A percentile compares a stretch with the other conserved stretches of the same genome.
Conservation (phyloP, 2,329 filamentous ascomycete genomes). For the Colletotrichum limetticola region DNA sequence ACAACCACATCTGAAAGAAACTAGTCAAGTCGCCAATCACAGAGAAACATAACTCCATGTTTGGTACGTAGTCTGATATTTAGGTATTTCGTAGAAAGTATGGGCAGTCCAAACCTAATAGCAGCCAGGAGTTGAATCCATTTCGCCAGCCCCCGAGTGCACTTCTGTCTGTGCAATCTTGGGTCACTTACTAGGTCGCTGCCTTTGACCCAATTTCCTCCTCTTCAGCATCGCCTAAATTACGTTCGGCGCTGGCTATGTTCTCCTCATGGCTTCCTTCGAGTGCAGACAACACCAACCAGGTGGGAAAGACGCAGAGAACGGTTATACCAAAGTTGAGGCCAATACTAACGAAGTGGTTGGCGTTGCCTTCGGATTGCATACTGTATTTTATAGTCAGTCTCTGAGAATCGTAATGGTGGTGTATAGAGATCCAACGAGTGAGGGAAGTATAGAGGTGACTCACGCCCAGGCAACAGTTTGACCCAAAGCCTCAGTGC, state of each 20-base stretch:
- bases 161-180: background rate
- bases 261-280: slow-evolving; percentile 9
- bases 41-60: background rate
- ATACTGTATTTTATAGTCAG: background rate
- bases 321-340: slow-evolving; percentile 19
- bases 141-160: background rate
- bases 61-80: background rate
- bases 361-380: slow-evolving; percentile 24
- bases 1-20: too few relatives aligned
- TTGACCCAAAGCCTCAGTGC: slow-evolving; percentile 13
- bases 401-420: background rate
- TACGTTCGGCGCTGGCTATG: background rate
- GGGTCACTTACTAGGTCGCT: background rate
- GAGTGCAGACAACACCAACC: slow-evolving; percentile 11
- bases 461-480: slow-evolving; percentile 23
- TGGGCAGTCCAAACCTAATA: background rate
- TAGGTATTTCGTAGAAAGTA: background rate
- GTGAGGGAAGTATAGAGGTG: background rate
- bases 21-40: too few relatives aligned
- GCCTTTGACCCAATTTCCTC: background rate
- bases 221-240: background rate
- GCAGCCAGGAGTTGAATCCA: background rate
- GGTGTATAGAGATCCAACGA: background rate
- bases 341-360: slow-evolving; percentile 21
- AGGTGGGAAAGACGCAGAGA: slow-evolving; percentile 7